Conservation (phyloP, 108 stramenopile species). For the Cylindrotheca closterium region DNA sequence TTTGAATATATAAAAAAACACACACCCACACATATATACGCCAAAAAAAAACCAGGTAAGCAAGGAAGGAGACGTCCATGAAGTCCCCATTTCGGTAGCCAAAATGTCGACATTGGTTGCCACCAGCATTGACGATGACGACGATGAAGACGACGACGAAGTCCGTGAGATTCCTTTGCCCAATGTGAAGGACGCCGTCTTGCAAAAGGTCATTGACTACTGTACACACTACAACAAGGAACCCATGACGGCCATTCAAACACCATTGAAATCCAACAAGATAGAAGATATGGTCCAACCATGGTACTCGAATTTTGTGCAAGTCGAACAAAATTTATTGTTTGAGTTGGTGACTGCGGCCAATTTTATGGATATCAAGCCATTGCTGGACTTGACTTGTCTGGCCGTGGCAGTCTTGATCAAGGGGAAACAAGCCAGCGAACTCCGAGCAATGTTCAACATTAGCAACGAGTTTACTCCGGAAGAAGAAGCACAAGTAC, state of each 20-base stretch:
- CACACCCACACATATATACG: no score
- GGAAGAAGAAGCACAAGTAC: constrained; percentile 91
- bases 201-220: constrained; percentile 98
- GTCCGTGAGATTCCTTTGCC: constrained; percentile 95
- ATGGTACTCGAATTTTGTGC: constrained; percentile 96
- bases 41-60: constrained; percentile 72
- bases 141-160: constrained; percentile 76
- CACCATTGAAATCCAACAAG: constrained; percentile 90
- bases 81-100: constrained; percentile 88
- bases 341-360: constrained; percentile 85
- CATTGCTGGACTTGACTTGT: constrained; percentile 79
- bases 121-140: constrained; percentile 87
- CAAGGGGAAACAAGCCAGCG: constrained; percentile 93
- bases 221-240: constrained; percentile 89
- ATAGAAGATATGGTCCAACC: constrained; percentile 94
- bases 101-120: constrained; percentile 92
- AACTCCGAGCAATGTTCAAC: constrained; percentile 95
- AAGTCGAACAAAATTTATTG: constrained; percentile 64
- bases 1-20: no score
- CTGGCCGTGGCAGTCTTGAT: constrained; percentile 64
- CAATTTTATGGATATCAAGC: constrained; percentile 86
- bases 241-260: constrained; percentile 95
- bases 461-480: constrained; percentile 94
- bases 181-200: constrained; percentile 89
- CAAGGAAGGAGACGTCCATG: constrained; percentile 92